A percentile compares a stretch with the other conserved stretches of the same genome.
phyloP scores from a whole-genome alignment of 352 stramenopile genomes.

The Saprolegnia diclina region DNA sequence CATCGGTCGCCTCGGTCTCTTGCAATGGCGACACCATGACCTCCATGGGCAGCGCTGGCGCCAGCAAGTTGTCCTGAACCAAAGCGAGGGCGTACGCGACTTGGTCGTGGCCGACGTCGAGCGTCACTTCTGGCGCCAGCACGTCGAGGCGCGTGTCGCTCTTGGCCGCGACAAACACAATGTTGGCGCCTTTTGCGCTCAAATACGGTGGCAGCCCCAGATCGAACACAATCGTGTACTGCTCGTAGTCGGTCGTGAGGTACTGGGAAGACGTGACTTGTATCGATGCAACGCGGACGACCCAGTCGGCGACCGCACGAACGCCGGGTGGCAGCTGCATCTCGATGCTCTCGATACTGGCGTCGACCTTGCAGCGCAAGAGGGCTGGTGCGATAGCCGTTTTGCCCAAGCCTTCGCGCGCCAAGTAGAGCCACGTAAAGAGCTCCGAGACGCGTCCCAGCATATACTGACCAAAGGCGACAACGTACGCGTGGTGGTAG shows the following conservation, averaged over 20 bases:
- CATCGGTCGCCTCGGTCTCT: not conserved
- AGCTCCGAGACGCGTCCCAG: not conserved
- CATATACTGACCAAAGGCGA: not conserved
- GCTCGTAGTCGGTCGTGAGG: slow-evolving; percentile 7
- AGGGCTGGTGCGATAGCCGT: not conserved
- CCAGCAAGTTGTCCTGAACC: not conserved
- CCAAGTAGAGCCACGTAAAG: slow-evolving; percentile 26
- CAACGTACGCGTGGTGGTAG: not conserved
- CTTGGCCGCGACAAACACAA: not conserved
- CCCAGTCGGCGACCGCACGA: not conserved
- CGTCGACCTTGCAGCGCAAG: slow-evolving; percentile 11
- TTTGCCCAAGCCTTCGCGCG: slow-evolving; percentile 13
- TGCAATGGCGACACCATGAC: not conserved
- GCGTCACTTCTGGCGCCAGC: not conserved
- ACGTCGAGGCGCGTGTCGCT: not conserved
- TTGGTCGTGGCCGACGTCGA: not conserved
- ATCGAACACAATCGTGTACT: not conserved
- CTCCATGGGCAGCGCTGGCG: not conserved
- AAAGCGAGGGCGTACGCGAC: not conserved
- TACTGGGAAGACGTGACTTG: not conserved
- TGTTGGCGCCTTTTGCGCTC: not conserved
- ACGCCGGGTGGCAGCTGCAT: not conserved
- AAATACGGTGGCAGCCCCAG: not conserved
- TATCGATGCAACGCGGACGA: not conserved
- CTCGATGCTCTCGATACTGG: not conserved